These are phyloP conservation scores for Phytophthora europaea DNA, from an alignment of 352 stramenopile genomes.

Conservation along the genomic window DNA sequence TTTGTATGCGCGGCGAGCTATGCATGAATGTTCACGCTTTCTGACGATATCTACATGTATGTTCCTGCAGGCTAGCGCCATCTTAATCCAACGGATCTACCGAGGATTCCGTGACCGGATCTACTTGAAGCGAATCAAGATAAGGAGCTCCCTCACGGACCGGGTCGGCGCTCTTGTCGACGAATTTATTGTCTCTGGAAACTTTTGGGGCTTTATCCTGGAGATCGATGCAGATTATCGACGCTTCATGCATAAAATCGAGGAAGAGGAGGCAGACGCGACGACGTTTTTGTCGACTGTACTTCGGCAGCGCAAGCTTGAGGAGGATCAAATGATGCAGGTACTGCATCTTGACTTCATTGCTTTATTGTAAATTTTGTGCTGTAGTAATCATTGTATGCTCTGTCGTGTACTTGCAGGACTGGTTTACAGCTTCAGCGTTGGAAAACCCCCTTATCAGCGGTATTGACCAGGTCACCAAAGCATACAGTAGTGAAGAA, in stretches of 20 bases:
- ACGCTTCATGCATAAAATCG: constrained; percentile 54
- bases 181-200: constrained; percentile 54
- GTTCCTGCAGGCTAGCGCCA: constrained; percentile 23
- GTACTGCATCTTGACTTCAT: constrained; percentile 16
- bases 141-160: constrained; percentile 46
- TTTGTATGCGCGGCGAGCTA: constrained; percentile 3
- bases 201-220: constrained; percentile 73
- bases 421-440: constrained; percentile 66
- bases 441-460: constrained; percentile 61
- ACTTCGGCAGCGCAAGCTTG: constrained; percentile 50
- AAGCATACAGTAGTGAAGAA: constrained; percentile 37
- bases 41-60: constrained; percentile 4
- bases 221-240: constrained; percentile 71
- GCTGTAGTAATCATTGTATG: neutral
- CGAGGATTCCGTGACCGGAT: constrained; percentile 59
- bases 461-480: constrained; percentile 39
- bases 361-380: neutral
- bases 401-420: constrained; percentile 18
- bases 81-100: constrained; percentile 64
- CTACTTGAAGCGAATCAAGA: constrained; percentile 51
- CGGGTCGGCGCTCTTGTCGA: constrained; percentile 58
- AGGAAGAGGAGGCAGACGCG: constrained; percentile 53
- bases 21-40: neutral
- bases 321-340: constrained; percentile 74
- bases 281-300: constrained; percentile 64